These are phyloP conservation scores for Erodium texanum DNA, from an alignment of 441 rosid genomes.

Conservation along the genomic window DNA sequence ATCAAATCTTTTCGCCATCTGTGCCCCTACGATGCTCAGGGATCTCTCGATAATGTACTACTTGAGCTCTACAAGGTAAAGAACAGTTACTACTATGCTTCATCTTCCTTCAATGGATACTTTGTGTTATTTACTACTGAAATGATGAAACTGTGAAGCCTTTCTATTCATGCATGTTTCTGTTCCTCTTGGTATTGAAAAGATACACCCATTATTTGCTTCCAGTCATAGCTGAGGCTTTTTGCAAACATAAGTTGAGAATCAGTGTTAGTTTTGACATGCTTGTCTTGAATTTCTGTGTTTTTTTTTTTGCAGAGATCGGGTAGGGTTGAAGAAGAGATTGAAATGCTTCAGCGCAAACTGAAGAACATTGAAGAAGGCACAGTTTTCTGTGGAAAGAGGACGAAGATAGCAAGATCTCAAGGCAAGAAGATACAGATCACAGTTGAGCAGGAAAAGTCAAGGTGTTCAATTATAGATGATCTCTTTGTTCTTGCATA, in stretches of 20 bases:
- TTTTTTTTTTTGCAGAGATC: slow-evolving; percentile 43
- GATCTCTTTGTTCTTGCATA: background rate
- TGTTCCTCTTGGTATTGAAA: too few relatives aligned
- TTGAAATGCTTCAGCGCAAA: slow-evolving; percentile 56
- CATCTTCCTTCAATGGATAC: background rate
- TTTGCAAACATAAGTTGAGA: background rate
- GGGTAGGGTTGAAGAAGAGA: slow-evolving; percentile 76
- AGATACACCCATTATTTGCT: too few relatives aligned
- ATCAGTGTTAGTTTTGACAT: background rate
- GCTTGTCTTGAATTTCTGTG: background rate
- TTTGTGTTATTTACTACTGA: background rate
- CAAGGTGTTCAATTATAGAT: slow-evolving; percentile 39
- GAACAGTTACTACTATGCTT: background rate
- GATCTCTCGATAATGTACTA: slow-evolving; percentile 71
- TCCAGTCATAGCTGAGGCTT: too few relatives aligned
- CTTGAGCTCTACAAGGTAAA: slow-evolving; percentile 79
- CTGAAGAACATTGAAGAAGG: slow-evolving; percentile 53
- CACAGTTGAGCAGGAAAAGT: slow-evolving; percentile 57
- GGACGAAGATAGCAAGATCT: slow-evolving; percentile 49
- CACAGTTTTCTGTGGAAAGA: slow-evolving; percentile 42
- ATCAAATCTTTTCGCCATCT: slow-evolving; percentile 79
- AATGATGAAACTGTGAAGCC: background rate
- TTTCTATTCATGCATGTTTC: too few relatives aligned
- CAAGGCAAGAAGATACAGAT: slow-evolving; percentile 67
- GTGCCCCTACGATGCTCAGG: slow-evolving; percentile 66